Conservation (phyloP, 2,329 filamentous ascomycete genomes). For the Bipolaris zeicola region DNA sequence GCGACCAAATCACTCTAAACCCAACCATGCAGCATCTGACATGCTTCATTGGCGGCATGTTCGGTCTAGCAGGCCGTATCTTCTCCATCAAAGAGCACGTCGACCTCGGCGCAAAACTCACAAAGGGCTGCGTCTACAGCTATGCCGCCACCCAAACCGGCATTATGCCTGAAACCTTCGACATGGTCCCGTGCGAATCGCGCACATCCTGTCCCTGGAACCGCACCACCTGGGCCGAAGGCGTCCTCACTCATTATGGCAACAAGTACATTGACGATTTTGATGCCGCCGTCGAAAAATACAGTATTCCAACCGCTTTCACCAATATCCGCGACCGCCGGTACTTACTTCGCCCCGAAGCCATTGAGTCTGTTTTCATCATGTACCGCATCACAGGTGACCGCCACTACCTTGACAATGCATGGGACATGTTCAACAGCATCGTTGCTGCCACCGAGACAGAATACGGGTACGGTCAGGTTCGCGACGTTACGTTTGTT, state of each 20-base stretch:
- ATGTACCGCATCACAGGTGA: constrained; percentile 65
- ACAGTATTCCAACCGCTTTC: constrained; percentile 49
- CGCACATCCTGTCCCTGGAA: constrained; percentile 58
- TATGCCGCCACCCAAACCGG: constrained; percentile 62
- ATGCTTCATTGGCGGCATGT: constrained; percentile 68
- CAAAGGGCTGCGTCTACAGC: constrained; percentile 66
- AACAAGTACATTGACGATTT: constrained; percentile 22
- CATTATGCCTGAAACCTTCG: constrained; percentile 65
- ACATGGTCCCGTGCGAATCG: constrained; percentile 55
- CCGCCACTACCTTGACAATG: constrained; percentile 49
- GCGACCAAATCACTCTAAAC: constrained; percentile 34
- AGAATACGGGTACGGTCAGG: constrained; percentile 51
- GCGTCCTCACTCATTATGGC: constrained; percentile 33
- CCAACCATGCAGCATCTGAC: constrained; percentile 63
- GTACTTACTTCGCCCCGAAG: constrained; percentile 60
- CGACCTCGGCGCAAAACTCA: constrained; percentile 62
- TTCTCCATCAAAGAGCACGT: constrained; percentile 60
- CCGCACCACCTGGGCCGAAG: constrained; percentile 56
- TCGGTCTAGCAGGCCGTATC: constrained; percentile 62
- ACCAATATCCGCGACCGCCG: constrained; percentile 48
- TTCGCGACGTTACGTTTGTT: constrained; percentile 49
- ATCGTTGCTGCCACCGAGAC: constrained; percentile 50
- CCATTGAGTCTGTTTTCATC: constrained; percentile 65
- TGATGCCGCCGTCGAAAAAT: constrained; percentile 19
- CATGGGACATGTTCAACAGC: constrained; percentile 57